Evolutionary conservation across 768 basidiomycete genomes (phyloP).

Genomic region (Hemileccinum impolitum): DNA sequence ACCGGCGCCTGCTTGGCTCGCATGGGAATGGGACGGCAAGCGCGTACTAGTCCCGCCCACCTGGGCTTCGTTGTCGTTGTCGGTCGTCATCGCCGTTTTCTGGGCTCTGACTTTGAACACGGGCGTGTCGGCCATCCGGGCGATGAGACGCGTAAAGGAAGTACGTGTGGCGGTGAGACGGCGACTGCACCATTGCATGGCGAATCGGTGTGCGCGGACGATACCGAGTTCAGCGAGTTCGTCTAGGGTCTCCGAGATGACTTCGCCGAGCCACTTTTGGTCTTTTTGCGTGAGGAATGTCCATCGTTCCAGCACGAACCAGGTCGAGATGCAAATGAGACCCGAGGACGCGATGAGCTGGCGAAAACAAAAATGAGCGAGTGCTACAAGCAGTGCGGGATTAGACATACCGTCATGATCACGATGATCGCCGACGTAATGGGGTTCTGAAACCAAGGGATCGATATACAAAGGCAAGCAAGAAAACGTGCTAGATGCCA

Average conservation of each 20-base stretch:
- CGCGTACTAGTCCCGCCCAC: neutral
- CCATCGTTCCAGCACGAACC: slow-evolving; percentile 51
- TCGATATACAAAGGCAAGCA: neutral
- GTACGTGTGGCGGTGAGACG: slow-evolving; percentile 8
- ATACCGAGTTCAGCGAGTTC: slow-evolving; percentile 17
- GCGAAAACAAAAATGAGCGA: neutral
- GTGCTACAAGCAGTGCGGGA: neutral
- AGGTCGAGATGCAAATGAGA: slow-evolving; percentile 46
- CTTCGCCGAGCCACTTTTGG: slow-evolving; percentile 44
- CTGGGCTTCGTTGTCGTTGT: neutral
- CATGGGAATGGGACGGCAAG: slow-evolving; percentile 2
- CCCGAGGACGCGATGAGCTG: slow-evolving; percentile 36
- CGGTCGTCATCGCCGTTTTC: neutral
- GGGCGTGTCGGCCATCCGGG: slow-evolving; percentile 11
- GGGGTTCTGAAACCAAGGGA: slow-evolving; percentile 36
- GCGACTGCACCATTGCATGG: slow-evolving; percentile 22
- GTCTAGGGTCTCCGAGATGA: slow-evolving; percentile 28
- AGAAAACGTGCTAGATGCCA: slow-evolving; percentile 2
- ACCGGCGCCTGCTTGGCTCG: neutral
- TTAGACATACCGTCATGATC: slow-evolving; percentile 51
- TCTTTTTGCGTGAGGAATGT: slow-evolving; percentile 42
- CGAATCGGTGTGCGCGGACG: slow-evolving; percentile 23
- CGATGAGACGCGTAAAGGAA: slow-evolving; percentile 9
- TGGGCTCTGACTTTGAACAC: neutral
- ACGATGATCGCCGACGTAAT: slow-evolving; percentile 70